phyloP scores from a whole-genome alignment of 1,284 basidiomycete species.

The Cryptococcus sp. region DNA sequence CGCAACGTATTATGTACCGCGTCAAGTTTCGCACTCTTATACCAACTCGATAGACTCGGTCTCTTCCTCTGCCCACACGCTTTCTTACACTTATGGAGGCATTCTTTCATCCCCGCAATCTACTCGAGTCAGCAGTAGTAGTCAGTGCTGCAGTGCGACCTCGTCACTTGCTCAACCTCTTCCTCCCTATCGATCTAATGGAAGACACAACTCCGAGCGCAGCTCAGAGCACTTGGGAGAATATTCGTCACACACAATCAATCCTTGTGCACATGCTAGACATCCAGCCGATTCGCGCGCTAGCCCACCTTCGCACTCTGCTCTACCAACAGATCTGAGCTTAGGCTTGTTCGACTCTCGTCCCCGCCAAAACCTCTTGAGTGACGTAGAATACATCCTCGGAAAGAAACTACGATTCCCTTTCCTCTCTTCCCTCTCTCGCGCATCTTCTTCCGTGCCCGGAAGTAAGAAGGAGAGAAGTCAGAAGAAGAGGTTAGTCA shows the following conservation, averaged over 20 bases:
- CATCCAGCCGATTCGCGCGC: slow-evolving; percentile 1
- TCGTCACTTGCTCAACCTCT: slow-evolving; percentile 9
- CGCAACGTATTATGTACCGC: slow-evolving; percentile 15
- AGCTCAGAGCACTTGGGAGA: slow-evolving; percentile 6
- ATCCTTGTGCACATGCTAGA: background rate
- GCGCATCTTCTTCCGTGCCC: background rate
- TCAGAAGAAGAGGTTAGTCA: slow-evolving; percentile 16
- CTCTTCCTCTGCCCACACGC: background rate
- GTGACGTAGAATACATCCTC: slow-evolving; percentile 33
- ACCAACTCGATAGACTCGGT: slow-evolving; percentile 1
- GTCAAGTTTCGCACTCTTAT: background rate
- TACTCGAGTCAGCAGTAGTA: background rate
- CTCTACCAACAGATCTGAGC: slow-evolving; percentile 8
- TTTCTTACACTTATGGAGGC: background rate
- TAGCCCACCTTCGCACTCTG: slow-evolving; percentile 6
- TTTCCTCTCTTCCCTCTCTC: slow-evolving; percentile 13
- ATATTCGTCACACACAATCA: slow-evolving; percentile 1
- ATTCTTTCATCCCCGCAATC: background rate
- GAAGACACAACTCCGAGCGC: background rate
- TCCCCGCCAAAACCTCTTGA: slow-evolving; percentile 26
- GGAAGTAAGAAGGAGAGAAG: slow-evolving; percentile 1
- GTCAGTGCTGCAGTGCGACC: slow-evolving; percentile 2
- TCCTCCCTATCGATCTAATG: background rate
- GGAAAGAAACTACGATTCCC: slow-evolving; percentile 37
- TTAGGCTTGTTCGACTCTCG: slow-evolving; percentile 29